phyloP scores from a whole-genome alignment of 140 eudicot genomes.

The Anethum foeniculum region DNA sequence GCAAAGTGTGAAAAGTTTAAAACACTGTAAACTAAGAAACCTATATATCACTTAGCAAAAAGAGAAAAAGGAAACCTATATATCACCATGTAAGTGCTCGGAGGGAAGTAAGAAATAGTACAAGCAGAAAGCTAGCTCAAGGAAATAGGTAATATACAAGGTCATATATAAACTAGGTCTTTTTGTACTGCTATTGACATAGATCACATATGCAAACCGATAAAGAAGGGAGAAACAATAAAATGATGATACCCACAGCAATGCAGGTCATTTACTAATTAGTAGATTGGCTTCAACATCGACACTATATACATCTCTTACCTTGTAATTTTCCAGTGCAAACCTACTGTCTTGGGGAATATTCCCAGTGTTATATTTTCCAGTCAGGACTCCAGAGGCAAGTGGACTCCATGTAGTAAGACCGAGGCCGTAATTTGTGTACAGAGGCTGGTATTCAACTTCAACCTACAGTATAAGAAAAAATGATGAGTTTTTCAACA shows the following conservation, averaged over 20 bases:
- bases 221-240: neutral
- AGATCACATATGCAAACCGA: neutral
- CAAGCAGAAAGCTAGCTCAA: neutral
- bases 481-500: neutral
- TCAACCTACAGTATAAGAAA: constrained; percentile 58
- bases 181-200: neutral
- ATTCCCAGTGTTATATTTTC: constrained; percentile 55
- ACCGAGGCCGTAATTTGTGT: constrained; percentile 71
- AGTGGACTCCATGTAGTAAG: constrained; percentile 98
- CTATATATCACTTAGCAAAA: too few species aligned
- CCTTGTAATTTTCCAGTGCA: constrained; percentile 84
- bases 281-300: neutral
- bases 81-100: neutral
- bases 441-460: constrained; percentile 65
- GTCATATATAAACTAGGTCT: neutral
- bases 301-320: constrained; percentile 6
- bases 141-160: neutral
- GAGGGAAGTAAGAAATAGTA: neutral
- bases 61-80: too few species aligned
- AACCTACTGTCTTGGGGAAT: constrained; percentile 81
- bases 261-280: neutral
- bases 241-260: neutral
- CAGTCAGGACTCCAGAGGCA: constrained; percentile 89
- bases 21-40: neutral
- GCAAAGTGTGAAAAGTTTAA: neutral